Percentiles rank a stretch among this genome's conserved stretches.
phyloP scores from a whole-genome alignment of 805 yeast genomes.

The Candida maris region DNA sequence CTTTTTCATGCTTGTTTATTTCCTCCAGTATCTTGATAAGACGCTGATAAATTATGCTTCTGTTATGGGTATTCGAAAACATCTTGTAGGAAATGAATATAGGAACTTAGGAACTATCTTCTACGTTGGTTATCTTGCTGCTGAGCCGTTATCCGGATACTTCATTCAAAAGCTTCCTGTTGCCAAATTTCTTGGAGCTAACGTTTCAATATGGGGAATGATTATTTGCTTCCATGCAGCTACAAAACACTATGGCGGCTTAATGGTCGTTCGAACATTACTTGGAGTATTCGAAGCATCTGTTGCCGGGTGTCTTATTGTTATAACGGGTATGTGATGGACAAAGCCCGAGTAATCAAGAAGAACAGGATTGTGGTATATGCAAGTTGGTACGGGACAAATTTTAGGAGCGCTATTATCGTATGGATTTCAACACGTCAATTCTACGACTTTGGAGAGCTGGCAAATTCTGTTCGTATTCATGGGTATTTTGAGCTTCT shows the following conservation, averaged over 20 bases:
- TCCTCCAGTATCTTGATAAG: slow-evolving; percentile 32
- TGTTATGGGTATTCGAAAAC: slow-evolving; percentile 33
- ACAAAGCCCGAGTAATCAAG: slow-evolving; percentile 23
- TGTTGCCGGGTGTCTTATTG: slow-evolving; percentile 13
- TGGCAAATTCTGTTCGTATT: slow-evolving; percentile 31
- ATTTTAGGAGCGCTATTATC: slow-evolving; percentile 27
- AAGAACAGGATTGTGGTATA: slow-evolving; percentile 22
- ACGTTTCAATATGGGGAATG: slow-evolving; percentile 41
- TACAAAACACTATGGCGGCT: slow-evolving; percentile 39
- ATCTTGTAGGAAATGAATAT: slow-evolving; percentile 35
- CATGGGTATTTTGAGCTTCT: slow-evolving; percentile 27
- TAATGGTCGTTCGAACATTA: slow-evolving; percentile 41
- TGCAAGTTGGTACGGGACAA: slow-evolving; percentile 20
- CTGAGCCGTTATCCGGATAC: slow-evolving; percentile 35
- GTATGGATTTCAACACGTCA: slow-evolving; percentile 26
- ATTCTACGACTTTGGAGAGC: slow-evolving; percentile 13
- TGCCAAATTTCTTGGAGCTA: slow-evolving; percentile 31
- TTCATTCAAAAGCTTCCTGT: slow-evolving; percentile 28
- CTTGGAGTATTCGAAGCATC: slow-evolving; percentile 38
- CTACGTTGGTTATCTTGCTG: slow-evolving; percentile 47
- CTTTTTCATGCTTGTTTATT: slow-evolving; percentile 42
- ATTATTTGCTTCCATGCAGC: slow-evolving; percentile 42
- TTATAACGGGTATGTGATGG: slow-evolving; percentile 22
- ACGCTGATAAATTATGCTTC: slow-evolving; percentile 38
- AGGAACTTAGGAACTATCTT: slow-evolving; percentile 41